Conservation (phyloP, 805 yeast species). For the Hanseniaspora lindneri region DNA sequence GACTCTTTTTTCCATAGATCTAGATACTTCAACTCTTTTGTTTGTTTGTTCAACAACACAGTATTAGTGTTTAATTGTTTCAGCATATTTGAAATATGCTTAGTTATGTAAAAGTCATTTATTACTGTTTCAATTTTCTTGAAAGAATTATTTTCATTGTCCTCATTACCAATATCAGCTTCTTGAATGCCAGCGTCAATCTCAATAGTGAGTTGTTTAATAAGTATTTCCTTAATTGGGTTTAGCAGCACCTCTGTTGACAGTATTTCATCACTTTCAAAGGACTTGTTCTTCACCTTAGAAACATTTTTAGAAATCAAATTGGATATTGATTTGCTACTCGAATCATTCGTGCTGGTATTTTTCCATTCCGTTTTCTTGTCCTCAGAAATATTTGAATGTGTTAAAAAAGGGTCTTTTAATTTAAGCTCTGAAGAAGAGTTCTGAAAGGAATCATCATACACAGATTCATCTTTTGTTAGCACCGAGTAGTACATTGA, state of each 20-base stretch:
- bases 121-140: neutral
- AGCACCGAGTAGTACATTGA: neutral
- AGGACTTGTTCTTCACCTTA: neutral
- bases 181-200: neutral
- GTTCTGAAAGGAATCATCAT: too few species aligned
- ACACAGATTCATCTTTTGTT: too few species aligned
- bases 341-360: neutral
- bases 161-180: neutral
- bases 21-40: neutral
- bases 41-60: neutral
- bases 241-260: neutral
- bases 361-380: neutral
- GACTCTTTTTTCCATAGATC: neutral
- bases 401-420: too few species aligned
- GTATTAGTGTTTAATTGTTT: neutral
- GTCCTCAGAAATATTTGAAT: neutral
- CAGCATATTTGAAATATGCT: neutral
- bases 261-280: neutral
- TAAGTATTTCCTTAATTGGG: slow-evolving; percentile 4
- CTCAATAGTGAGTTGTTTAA: neutral
- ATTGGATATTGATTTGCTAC: neutral
- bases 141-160: neutral
- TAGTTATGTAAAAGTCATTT: slow-evolving; percentile 4
- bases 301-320: neutral
- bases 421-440: too few species aligned